Conservation (phyloP, 495 filamentous ascomycete genomes). For the Daldinia vernicosa region DNA sequence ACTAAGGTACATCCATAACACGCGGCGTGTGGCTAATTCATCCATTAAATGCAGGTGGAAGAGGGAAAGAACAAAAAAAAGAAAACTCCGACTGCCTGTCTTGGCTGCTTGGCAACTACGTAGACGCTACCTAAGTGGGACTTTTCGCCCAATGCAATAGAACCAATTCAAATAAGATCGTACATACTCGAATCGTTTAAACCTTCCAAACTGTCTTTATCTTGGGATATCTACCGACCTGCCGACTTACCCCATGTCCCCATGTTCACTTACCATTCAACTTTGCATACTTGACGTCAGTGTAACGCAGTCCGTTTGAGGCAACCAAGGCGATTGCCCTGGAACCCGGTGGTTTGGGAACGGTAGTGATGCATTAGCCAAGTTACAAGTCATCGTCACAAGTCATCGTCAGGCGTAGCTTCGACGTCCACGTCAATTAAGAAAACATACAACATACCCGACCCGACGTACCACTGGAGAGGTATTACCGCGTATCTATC, state of each 20-base stretch:
- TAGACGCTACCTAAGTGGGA: slow-evolving; percentile 10
- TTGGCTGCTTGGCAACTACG: slow-evolving; percentile 31
- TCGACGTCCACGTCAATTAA: too few relatives aligned
- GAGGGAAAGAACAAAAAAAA: background rate
- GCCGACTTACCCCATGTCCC: too few relatives aligned
- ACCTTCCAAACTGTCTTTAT: background rate
- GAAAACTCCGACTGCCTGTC: background rate
- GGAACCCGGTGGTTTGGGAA: slow-evolving; percentile 32
- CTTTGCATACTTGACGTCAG: slow-evolving; percentile 28
- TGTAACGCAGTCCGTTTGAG: slow-evolving; percentile 23
- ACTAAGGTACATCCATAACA: too few relatives aligned
- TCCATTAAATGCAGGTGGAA: background rate
- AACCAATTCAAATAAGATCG: background rate
- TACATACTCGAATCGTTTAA: background rate
- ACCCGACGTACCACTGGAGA: too few relatives aligned
- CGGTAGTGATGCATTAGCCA: slow-evolving; percentile 23
- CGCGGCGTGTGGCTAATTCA: slow-evolving; percentile 5
- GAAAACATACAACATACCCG: too few relatives aligned
- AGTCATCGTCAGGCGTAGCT: background rate
- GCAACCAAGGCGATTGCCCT: slow-evolving; percentile 12
- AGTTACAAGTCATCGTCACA: slow-evolving; percentile 25
- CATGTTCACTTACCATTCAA: background rate
- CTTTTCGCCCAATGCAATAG: background rate
- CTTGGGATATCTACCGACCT: background rate
- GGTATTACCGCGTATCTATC: too few relatives aligned